Evolutionary conservation across 441 rosid genomes (phyloP).

Genomic region (Pelargonium australe): DNA sequence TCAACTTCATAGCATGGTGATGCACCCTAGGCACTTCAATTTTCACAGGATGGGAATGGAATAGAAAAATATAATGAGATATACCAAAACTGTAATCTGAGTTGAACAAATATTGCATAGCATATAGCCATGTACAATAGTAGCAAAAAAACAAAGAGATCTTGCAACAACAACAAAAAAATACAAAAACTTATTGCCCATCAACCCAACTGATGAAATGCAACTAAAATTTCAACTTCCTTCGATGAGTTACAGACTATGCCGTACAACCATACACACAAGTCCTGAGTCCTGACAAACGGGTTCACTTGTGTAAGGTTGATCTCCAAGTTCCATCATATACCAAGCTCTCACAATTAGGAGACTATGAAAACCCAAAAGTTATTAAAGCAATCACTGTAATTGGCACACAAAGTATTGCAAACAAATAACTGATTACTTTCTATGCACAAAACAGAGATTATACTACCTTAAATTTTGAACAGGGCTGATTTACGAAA

Average conservation of each 20-base stretch:
- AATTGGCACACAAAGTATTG: slow-evolving; percentile 10
- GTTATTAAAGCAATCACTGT: slow-evolving; percentile 14
- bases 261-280: slow-evolving; percentile 14
- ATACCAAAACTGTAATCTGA: not conserved
- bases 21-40: not conserved
- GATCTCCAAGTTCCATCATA: slow-evolving; percentile 19
- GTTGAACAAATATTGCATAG: not conserved
- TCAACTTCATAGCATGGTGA: not conserved
- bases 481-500: slow-evolving; percentile 23
- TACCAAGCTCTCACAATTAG: slow-evolving; percentile 20
- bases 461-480: slow-evolving; percentile 24
- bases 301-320: slow-evolving; percentile 14
- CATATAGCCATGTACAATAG: not conserved
- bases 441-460: slow-evolving; percentile 32
- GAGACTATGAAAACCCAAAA: slow-evolving; percentile 14
- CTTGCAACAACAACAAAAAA: not conserved
- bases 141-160: not conserved
- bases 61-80: not conserved
- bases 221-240: slow-evolving; percentile 17
- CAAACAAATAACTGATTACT: slow-evolving; percentile 19
- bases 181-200: not conserved
- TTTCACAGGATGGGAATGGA: not conserved
- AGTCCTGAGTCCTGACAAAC: slow-evolving; percentile 10
- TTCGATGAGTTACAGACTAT: slow-evolving; percentile 10
- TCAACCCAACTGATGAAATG: slow-evolving; percentile 2